phyloP scores from a whole-genome alignment of 164 flowering plant genomes.

The Taxillus chinensis region DNA sequence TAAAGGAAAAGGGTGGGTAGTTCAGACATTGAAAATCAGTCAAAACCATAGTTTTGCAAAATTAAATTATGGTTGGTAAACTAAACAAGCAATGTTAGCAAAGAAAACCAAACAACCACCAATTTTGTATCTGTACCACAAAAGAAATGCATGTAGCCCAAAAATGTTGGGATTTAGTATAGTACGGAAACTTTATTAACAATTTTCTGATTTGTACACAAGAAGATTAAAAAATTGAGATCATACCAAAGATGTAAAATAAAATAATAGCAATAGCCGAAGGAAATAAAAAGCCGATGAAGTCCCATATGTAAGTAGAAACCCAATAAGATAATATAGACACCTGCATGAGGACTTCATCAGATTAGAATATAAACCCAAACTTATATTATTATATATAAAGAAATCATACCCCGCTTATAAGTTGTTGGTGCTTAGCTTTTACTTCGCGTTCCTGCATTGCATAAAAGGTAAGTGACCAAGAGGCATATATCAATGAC shows the following conservation, averaged over 20 bases:
- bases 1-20: too few relatives aligned
- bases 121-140: too few relatives aligned
- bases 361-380: not conserved
- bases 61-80: too few relatives aligned
- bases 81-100: too few relatives aligned
- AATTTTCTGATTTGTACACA: too few relatives aligned
- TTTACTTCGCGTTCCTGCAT: conserved; percentile 92
- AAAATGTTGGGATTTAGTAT: too few relatives aligned
- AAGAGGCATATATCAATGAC: too few relatives aligned
- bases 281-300: conserved; percentile 87
- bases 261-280: conserved; percentile 64
- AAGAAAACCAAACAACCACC: too few relatives aligned
- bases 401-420: conserved; percentile 73
- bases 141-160: too few relatives aligned
- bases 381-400: not conserved
- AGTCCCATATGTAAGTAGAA: conserved; percentile 91
- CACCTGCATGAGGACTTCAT: conserved; percentile 36
- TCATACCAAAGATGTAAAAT: conserved; percentile 77
- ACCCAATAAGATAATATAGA: conserved; percentile 81
- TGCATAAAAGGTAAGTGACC: conserved; percentile 1
- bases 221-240: not conserved
- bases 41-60: too few relatives aligned
- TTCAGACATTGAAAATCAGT: too few relatives aligned
- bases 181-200: too few relatives aligned
- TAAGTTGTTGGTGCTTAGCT: conserved; percentile 93